phyloP scores from a whole-genome alignment of 805 yeast genomes.

The Komagataella ulmi region DNA sequence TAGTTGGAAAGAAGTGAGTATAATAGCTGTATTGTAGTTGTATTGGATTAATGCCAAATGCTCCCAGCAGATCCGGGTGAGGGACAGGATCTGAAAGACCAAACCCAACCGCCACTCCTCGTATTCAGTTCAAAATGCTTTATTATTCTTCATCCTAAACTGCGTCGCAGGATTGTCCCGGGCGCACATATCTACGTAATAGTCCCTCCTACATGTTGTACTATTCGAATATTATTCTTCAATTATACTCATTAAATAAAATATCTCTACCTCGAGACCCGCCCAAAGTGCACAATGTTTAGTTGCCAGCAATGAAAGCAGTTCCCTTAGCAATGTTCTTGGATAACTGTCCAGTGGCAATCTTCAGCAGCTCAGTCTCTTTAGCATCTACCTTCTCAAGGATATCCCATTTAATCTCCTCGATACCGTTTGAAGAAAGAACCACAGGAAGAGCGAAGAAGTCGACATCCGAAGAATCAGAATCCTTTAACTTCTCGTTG shows the following conservation, averaged over 20 bases:
- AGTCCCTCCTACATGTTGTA: no score
- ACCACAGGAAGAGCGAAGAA: conserved; percentile 55
- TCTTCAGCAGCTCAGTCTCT: conserved; percentile 41
- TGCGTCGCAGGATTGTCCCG: no score
- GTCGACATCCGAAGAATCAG: conserved; percentile 14
- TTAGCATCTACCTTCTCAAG: conserved; percentile 31
- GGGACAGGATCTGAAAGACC: neutral
- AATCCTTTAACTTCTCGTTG: conserved; percentile 19
- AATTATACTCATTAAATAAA: conserved; percentile 1
- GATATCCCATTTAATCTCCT: conserved; percentile 38
- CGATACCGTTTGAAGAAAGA: conserved; percentile 41
- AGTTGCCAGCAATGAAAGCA: conserved; percentile 22
- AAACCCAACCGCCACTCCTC: neutral
- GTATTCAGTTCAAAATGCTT: no score
- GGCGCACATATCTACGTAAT: no score
- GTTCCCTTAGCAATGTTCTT: conserved; percentile 49
- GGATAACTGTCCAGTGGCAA: conserved; percentile 39
- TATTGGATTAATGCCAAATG: neutral
- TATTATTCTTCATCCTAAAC: no score
- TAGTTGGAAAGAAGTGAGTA: neutral
- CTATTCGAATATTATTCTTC: conserved; percentile 1
- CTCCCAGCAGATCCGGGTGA: no score
- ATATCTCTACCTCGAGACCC: neutral
- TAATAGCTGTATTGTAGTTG: neutral
- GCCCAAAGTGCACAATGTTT: neutral